phyloP scores from a whole-genome alignment of 2,329 filamentous ascomycete genomes.

The Thyridium curvatum region DNA sequence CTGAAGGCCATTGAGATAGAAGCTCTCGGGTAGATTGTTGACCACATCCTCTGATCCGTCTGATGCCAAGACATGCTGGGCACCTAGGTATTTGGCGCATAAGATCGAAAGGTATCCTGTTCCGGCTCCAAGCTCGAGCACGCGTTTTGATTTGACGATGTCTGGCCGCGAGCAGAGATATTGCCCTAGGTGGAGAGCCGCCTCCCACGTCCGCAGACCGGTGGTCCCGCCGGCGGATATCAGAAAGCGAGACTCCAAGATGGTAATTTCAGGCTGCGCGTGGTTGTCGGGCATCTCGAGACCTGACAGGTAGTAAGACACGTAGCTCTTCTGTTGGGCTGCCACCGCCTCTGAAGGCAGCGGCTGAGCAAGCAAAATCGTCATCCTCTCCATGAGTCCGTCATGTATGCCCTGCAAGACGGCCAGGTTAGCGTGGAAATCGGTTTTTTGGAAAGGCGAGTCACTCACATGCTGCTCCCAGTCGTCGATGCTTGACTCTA shows the following conservation, averaged over 20 bases:
- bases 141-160: conserved; percentile 44
- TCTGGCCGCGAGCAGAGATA: conserved; percentile 50
- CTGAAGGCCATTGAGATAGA: conserved; percentile 62
- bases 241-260: conserved; percentile 63
- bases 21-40: conserved; percentile 58
- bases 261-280: conserved; percentile 38
- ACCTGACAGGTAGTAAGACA: conserved; percentile 58
- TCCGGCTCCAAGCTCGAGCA: conserved; percentile 70
- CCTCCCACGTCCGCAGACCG: conserved; percentile 76
- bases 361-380: conserved; percentile 56
- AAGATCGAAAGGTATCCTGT: conserved; percentile 72
- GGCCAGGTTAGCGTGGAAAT: conserved; percentile 1
- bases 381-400: conserved; percentile 65
- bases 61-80: conserved; percentile 57
- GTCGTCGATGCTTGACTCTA: conserved; percentile 71
- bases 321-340: conserved; percentile 66
- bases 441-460: conserved; percentile 1
- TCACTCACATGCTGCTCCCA: conserved; percentile 80
- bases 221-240: conserved; percentile 69
- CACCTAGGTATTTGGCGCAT: conserved; percentile 60
- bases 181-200: conserved; percentile 65
- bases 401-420: conserved; percentile 70
- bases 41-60: conserved; percentile 72
- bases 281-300: conserved; percentile 10
- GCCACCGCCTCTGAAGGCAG: conserved; percentile 58